phyloP scores from a whole-genome alignment of 495 filamentous ascomycete genomes.

The Hyaloscypha hepaticicola region DNA sequence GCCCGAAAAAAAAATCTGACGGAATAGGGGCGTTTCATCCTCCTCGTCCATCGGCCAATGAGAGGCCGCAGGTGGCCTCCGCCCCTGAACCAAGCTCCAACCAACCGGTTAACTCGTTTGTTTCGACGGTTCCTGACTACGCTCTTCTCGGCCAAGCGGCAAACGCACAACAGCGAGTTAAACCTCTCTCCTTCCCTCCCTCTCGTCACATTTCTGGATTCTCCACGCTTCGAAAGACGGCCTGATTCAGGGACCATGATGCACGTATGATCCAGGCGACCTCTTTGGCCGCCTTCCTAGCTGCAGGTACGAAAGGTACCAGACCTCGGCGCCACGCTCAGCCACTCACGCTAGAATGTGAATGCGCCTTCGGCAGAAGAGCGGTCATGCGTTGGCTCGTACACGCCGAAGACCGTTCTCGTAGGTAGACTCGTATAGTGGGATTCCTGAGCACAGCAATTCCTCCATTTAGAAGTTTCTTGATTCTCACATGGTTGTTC shows the following conservation, averaged over 20 bases:
- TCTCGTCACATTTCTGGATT: background rate
- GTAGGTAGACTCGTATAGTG: background rate
- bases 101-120: background rate
- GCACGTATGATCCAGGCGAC: background rate
- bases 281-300: background rate
- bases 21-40: background rate
- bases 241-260: background rate
- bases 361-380: background rate
- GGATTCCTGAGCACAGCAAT: background rate
- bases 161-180: background rate
- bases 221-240: background rate
- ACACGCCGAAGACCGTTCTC: background rate
- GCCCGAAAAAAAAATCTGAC: background rate
- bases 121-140: background rate
- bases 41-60: background rate
- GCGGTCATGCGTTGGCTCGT: background rate
- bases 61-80: background rate
- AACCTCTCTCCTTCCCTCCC: background rate
- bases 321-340: background rate
- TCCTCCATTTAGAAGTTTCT: background rate
- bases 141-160: background rate
- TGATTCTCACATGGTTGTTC: background rate
- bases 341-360: background rate
- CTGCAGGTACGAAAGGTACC: background rate
- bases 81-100: background rate